Evolutionary conservation across 768 basidiomycete species (phyloP), one percentile per base, ranked within the genome.

Genomic region (Lactarius evosmus): DNA sequence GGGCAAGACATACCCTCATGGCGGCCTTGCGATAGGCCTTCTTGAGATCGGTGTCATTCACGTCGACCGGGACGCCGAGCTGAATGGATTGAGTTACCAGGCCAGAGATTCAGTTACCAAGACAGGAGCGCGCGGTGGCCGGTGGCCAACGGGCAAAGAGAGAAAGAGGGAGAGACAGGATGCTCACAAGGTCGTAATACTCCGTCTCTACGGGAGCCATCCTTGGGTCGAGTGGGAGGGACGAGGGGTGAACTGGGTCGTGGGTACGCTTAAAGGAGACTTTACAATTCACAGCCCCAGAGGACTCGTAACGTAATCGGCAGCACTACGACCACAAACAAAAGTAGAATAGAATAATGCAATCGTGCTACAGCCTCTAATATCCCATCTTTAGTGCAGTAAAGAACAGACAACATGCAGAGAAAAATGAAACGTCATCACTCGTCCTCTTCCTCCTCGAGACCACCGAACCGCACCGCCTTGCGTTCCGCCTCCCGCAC

Each of bases 11-110:
- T 61, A 91, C 94, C 82, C 90, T 90, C 83, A 98, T 95, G 25
- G 96, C 95, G 70, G 90, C 87, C 75, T 89, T 96, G 68, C 96
- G 80, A 75, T 98, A 98, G 1, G 91, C 95, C 76, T 95, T 98
- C 82, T 98, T 98, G 68, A 98, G 76, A 60, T 86, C 84, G 0
- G 85, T 89, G 67, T 93, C 91, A 69, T 85, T 83, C 38, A 83
- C 91, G 70, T 94, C 89, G 34, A 83, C 79, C 1, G 79, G 65
- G 19, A 95, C 89, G 25, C 82, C 86, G 41, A 95, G 79, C 91
- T 93, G 73, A 40, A 50, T 17, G 55, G 36, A 46, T 52, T 49
- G 14, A 49, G 25, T 30, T 56, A 50, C 33, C 27, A 11, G 19
- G 61, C 70, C 34, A 69, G 55, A 30, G 33, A 9, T 29, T 32